phyloP scores from a whole-genome alignment of 2,329 filamentous ascomycete species.

The Trichoderma simmonsii region DNA sequence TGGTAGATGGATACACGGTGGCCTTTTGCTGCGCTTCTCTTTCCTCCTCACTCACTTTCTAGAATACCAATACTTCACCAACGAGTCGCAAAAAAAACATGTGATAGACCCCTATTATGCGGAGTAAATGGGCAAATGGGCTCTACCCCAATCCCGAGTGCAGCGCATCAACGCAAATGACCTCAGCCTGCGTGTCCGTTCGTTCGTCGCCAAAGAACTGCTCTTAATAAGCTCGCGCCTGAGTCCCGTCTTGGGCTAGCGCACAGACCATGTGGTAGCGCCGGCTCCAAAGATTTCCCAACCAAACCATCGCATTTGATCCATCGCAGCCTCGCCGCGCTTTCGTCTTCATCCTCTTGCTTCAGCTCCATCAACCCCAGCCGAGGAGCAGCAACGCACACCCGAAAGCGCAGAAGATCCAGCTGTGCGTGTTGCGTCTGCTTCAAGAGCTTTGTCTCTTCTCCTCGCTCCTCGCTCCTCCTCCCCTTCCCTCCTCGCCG shows the following conservation, averaged over 20 bases:
- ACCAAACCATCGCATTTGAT: constrained; percentile 11
- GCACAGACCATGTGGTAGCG: constrained; percentile 15
- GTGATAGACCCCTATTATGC: constrained; percentile 12
- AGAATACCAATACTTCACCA: background rate
- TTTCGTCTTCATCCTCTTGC: constrained; percentile 1
- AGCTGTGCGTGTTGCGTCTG: constrained; percentile 15
- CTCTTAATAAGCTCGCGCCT: background rate
- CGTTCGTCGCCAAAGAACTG: background rate
- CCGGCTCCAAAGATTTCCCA: constrained; percentile 14
- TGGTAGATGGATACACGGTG: background rate
- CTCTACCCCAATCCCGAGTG: background rate
- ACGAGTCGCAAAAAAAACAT: background rate
- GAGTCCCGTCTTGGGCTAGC: background rate
- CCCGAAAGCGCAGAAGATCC: constrained; percentile 10
- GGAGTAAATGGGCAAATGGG: background rate
- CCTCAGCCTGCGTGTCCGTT: background rate
- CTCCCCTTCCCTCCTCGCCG: background rate
- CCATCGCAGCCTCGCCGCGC: constrained; percentile 18
- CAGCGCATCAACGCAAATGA: background rate
- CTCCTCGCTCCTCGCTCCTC: background rate
- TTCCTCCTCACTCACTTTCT: background rate
- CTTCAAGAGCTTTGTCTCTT: background rate
- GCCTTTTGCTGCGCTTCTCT: background rate
- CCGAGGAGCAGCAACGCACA: constrained; percentile 19
- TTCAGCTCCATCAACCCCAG: background rate